Conservation (phyloP, 2,329 filamentous ascomycete species). For the Emmonsiellopsis sp. region DNA sequence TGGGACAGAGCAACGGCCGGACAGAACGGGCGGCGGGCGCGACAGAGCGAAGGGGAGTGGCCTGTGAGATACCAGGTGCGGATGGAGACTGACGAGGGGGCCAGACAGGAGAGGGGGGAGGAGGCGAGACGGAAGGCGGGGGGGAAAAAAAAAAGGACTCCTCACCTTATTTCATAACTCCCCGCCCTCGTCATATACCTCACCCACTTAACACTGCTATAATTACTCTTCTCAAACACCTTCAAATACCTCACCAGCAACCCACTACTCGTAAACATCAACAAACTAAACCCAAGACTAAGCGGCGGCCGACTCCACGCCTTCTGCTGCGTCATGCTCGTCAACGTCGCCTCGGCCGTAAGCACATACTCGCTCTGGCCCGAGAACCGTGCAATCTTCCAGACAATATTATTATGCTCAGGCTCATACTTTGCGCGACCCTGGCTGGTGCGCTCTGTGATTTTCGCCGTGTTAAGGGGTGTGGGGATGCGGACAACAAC, state of each 20-base stretch:
- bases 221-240: constrained; percentile 99
- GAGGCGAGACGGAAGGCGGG: no score
- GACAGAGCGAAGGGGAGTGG: no score
- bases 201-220: constrained; percentile 98
- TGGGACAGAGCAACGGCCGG: no score
- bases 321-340: constrained; percentile 96
- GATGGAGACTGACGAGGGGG: no score
- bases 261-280: constrained; percentile 98
- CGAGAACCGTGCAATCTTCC: constrained; percentile 98
- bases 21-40: no score
- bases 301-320: constrained; percentile 91
- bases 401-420: constrained; percentile 94
- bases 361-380: constrained; percentile 96
- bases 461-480: constrained; percentile 89
- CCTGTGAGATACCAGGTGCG: no score
- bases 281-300: constrained; percentile 79
- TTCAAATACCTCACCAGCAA: constrained; percentile 89
- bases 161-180: constrained; percentile 88
- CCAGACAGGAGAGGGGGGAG: no score
- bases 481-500: constrained; percentile 91
- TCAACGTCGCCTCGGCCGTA: constrained; percentile 84
- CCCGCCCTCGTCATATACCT: constrained; percentile 97
- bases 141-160: constrained; percentile 4
- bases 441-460: constrained; percentile 84
- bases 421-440: constrained; percentile 98